Evolutionary conservation across 2,329 filamentous ascomycete species (phyloP).

Genomic region (Ophiognomonia clavigignenti-juglandacearum): DNA sequence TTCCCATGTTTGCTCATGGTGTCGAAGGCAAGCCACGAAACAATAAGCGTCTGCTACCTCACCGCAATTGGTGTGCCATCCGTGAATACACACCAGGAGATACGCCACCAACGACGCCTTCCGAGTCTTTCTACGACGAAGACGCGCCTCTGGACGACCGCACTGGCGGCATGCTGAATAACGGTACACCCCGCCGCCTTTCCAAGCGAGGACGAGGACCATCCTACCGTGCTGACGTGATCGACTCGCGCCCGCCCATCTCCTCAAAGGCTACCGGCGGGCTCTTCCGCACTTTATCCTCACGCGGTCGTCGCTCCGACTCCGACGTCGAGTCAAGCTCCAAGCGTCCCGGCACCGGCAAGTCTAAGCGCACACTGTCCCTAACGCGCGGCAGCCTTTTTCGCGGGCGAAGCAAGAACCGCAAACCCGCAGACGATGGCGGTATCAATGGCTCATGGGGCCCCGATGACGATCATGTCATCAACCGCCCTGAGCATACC

Average conservation of each 20-base stretch:
- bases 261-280: constrained; percentile 36
- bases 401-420: constrained; percentile 36
- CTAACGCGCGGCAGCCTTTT: constrained; percentile 50
- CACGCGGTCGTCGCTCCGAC: constrained; percentile 26
- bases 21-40: constrained; percentile 86
- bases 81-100: constrained; percentile 71
- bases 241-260: constrained; percentile 44
- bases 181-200: constrained; percentile 41
- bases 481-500: constrained; percentile 34
- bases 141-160: constrained; percentile 31
- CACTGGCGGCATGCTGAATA: constrained; percentile 13
- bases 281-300: constrained; percentile 40
- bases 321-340: constrained; percentile 27
- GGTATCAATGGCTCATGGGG: constrained; percentile 54
- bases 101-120: constrained; percentile 68
- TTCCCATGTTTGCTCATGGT: constrained; percentile 84
- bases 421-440: constrained; percentile 41
- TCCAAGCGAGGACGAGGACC: constrained; percentile 32
- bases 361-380: constrained; percentile 58
- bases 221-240: constrained; percentile 32
- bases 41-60: constrained; percentile 82
- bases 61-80: constrained; percentile 95
- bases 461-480: no score
- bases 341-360: constrained; percentile 29
- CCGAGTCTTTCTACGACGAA: constrained; percentile 40